Conservation (phyloP, 176 grass and related monocot genomes). For the Neostapfia colusana region DNA sequence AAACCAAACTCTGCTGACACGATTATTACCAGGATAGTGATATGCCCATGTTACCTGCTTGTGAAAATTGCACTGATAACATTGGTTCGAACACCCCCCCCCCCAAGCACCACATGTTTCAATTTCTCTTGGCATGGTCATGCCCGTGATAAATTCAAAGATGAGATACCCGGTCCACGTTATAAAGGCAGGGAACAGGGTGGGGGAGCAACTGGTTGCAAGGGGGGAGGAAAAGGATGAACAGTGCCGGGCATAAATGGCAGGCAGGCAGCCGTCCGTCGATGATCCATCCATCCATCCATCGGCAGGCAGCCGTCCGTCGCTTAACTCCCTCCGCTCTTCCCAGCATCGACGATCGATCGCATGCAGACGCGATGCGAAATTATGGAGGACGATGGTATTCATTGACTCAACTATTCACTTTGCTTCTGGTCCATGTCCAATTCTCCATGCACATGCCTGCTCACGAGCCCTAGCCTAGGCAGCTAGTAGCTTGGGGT, state of each 20-base stretch:
- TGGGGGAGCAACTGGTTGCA: not conserved
- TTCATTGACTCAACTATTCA: conserved; percentile 66
- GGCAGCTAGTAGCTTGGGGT: not conserved
- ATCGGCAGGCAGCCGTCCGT: conserved; percentile 44
- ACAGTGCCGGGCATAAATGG: conserved; percentile 59
- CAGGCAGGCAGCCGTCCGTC: conserved; percentile 41
- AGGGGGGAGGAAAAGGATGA: conserved; percentile 29
- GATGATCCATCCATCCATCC: not conserved
- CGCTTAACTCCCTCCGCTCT: conserved; percentile 33
- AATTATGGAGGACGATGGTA: conserved; percentile 49
- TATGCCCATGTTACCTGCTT: not conserved
- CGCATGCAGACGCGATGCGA: conserved; percentile 11
- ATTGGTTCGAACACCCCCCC: no score
- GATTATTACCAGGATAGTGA: conserved; percentile 15
- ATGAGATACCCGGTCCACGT: not conserved
- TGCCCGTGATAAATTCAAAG: conserved; percentile 37
- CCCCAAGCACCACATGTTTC: conserved; percentile 7
- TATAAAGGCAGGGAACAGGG: conserved; percentile 22
- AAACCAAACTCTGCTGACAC: not conserved
- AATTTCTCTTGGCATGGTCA: conserved; percentile 20
- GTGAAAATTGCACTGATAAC: no score
- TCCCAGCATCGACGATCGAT: conserved; percentile 10
- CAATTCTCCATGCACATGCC: not conserved
- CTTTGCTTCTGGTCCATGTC: conserved; percentile 67
- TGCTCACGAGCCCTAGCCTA: conserved; percentile 25